Base-by-base conservation (phyloP, 345 rosid genomes). In the Abelmoschus esculentus region DNA sequence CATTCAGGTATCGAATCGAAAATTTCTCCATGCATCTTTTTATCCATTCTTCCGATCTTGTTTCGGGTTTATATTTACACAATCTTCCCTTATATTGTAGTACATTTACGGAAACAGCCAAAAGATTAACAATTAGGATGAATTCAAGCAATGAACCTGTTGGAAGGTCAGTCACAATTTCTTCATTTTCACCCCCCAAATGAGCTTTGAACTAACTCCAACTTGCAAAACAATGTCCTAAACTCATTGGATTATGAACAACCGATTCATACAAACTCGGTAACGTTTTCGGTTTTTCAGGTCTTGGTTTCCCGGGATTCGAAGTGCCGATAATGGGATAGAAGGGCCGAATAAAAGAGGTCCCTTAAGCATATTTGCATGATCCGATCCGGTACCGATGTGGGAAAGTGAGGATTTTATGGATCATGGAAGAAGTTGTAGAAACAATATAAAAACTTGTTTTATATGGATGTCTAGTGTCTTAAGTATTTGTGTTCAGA, bases 361-460 rank as follows among this genome's bases (percentile, higher is more conserved):
- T 53, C 92, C 96, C 0, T 76, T 88, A 67, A 88, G 96, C 86
- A 89, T 87, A 74, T 84, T 83, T 6, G 97, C 89, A 2, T 89
- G 74, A 67, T 50, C 9, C 2, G 74, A 67, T 44, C 47, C 29
- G 13, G 28, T 62, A 18, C 44, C 50, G 38, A n/a, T 70, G 70
- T 60, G 12, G n/a, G n/a, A 61, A 70, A 19, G 46, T 9, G 12
- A 31, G 40, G 17, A 69, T 18, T 61, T 22, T 0, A 54, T 68
- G 34, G 59, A 19, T 54, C 31, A 55, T 72, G 31, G 47, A n/a
- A 70, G 69, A 50, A 70, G 5, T 52, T 46, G 17, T 17, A n/a
- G 13, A 46, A 22, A 46, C 61, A 69, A 46, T 36, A 52, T 7
- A 54, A 11, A 32, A 6, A 32, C 6, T 32, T 32, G 36, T 19